These are phyloP conservation scores for Phaeodactylum tricornutum DNA, from an alignment of 108 stramenopile genomes.

Conservation along the genomic window DNA sequence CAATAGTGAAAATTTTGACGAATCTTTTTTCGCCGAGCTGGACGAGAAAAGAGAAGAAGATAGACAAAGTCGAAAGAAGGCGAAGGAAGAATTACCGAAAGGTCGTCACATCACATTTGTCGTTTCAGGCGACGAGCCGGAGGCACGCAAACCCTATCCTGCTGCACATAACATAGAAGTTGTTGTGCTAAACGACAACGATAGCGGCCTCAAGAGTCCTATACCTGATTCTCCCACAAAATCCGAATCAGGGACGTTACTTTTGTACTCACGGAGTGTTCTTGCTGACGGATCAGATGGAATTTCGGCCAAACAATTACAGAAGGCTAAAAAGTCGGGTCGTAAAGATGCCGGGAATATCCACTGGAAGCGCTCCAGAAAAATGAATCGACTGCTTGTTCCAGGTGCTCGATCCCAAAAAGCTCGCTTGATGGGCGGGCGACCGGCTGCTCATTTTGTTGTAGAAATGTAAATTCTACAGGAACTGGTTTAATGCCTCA, in stretches of 20 bases:
- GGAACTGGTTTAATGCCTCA: no score
- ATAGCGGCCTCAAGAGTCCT: no score
- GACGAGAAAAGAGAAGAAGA: constrained; percentile 2
- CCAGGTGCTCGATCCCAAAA: not conserved
- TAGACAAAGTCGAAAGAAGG: not conserved
- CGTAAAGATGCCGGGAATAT: not conserved
- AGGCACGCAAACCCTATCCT: no score
- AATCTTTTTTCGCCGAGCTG: constrained; percentile 1
- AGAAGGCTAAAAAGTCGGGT: constrained; percentile 2
- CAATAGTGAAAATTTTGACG: constrained; percentile 3
- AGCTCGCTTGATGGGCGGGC: not conserved
- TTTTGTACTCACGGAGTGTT: not conserved
- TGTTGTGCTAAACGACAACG: constrained; percentile 1
- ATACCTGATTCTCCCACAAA: not conserved
- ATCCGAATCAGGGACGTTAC: not conserved
- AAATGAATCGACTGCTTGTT: constrained; percentile 3
- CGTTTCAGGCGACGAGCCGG: not conserved
- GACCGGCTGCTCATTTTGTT: no score
- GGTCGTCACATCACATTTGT: not conserved
- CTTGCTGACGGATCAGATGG: not conserved
- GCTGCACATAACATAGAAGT: not conserved
- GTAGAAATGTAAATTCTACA: no score
- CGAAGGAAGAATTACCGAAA: not conserved
- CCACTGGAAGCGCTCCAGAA: not conserved
- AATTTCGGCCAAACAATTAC: constrained; percentile 4